phyloP scores from a whole-genome alignment of 768 basidiomycete genomes.

The Suillus cothurnatus region DNA sequence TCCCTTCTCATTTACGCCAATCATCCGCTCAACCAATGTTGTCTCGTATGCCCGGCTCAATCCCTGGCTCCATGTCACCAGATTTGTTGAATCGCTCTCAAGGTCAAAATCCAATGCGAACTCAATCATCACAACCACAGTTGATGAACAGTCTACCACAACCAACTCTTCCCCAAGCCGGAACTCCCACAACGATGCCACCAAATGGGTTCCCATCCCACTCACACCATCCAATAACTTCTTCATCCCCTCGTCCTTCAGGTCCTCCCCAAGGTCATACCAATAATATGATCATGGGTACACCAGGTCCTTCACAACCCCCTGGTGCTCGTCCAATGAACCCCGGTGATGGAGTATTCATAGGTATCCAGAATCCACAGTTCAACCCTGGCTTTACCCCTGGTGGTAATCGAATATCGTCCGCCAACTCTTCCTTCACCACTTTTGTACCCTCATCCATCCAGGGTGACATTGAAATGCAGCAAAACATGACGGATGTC shows the following conservation, averaged over 20 bases:
- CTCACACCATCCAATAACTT: conserved; percentile 31
- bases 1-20: conserved; percentile 40
- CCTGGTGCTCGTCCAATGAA: conserved; percentile 41
- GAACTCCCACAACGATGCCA: conserved; percentile 32
- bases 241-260: conserved; percentile 33
- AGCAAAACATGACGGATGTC: conserved; percentile 43
- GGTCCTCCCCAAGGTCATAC: conserved; percentile 32
- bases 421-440: conserved; percentile 37
- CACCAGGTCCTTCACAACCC: conserved; percentile 33
- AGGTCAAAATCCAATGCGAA: conserved; percentile 43
- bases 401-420: conserved; percentile 38
- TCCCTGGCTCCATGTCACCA: conserved; percentile 42
- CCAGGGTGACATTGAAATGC: conserved; percentile 46
- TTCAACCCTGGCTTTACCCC: conserved; percentile 36
- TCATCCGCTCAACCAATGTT: conserved; percentile 38
- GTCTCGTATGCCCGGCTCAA: conserved; percentile 33
- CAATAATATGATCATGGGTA: conserved; percentile 31
- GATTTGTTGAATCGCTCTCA: conserved; percentile 45
- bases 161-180: conserved; percentile 34
- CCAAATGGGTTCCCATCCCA: conserved; percentile 33
- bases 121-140: conserved; percentile 45
- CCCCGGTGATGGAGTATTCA: conserved; percentile 48
- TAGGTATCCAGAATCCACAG: conserved; percentile 42
- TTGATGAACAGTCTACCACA: conserved; percentile 49
- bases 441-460: conserved; percentile 55